These are phyloP conservation scores for Xylariaceae sp. DNA, from an alignment of 2,329 filamentous ascomycete genomes.

Conservation along the genomic window DNA sequence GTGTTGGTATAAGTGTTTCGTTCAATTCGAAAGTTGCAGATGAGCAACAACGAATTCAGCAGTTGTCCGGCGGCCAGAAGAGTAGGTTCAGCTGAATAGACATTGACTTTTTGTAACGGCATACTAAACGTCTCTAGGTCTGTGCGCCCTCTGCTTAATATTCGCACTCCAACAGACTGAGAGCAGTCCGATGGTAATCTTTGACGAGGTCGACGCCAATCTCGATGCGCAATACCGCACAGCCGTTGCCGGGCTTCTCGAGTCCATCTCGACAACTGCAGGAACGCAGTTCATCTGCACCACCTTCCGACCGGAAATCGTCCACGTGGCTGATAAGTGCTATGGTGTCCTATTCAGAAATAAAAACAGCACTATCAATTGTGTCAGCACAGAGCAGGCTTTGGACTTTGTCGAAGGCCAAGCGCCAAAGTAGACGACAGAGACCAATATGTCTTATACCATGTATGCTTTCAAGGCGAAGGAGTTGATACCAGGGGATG, in stretches of 20 bases:
- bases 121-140: slow-evolving; percentile 51
- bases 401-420: slow-evolving; percentile 94
- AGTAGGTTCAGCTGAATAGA: slow-evolving; percentile 54
- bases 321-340: slow-evolving; percentile 93
- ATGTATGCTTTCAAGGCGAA: slow-evolving; percentile 9
- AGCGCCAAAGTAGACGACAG: slow-evolving; percentile 33
- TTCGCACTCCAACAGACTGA: slow-evolving; percentile 99
- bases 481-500: slow-evolving; percentile 14
- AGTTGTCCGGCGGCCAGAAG: slow-evolving; percentile 96
- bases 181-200: slow-evolving; percentile 97
- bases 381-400: slow-evolving; percentile 82
- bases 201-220: slow-evolving; percentile 98
- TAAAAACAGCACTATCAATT: slow-evolving; percentile 93
- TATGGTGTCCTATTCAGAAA: slow-evolving; percentile 93
- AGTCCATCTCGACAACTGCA: slow-evolving; percentile 68
- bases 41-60: slow-evolving; percentile 96
- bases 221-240: slow-evolving; percentile 97
- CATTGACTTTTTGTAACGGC: slow-evolving; percentile 3
- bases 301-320: slow-evolving; percentile 95
- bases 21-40: slow-evolving; percentile 97
- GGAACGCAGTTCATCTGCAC: slow-evolving; percentile 93
- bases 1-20: slow-evolving; percentile 93
- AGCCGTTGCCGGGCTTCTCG: slow-evolving; percentile 84
- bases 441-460: background rate
- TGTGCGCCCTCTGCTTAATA: slow-evolving; percentile 94